Evolutionary conservation across 2,329 filamentous ascomycete genomes (phyloP).

Genomic region (Aciculosporium take): DNA sequence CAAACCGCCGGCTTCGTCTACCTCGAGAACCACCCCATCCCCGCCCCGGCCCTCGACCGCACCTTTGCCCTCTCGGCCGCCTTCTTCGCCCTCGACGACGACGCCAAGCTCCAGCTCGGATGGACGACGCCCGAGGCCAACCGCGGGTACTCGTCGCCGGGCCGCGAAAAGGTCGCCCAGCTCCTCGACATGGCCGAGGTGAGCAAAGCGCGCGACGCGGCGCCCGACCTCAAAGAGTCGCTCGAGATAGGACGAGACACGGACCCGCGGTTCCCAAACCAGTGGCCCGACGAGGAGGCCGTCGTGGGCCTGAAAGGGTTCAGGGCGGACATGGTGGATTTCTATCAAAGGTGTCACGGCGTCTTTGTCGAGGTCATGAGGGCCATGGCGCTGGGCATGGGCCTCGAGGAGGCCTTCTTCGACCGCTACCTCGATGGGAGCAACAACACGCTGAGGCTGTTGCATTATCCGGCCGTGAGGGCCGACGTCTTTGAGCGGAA

Average conservation of each 20-base stretch:
- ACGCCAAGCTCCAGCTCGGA: slow-evolving; percentile 48
- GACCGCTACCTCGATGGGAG: slow-evolving; percentile 56
- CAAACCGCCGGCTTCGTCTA: slow-evolving; percentile 83
- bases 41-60: slow-evolving; percentile 38
- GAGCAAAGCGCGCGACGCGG: slow-evolving; percentile 39
- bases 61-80: slow-evolving; percentile 54
- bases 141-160: slow-evolving; percentile 56
- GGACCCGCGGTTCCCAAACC: slow-evolving; percentile 52
- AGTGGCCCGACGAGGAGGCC: slow-evolving; percentile 49
- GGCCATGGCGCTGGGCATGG: slow-evolving; percentile 72
- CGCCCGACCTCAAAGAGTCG: slow-evolving; percentile 52
- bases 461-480: slow-evolving; percentile 61
- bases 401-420: slow-evolving; percentile 57
- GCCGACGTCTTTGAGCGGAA: slow-evolving; percentile 52
- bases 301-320: slow-evolving; percentile 38
- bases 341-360: slow-evolving; percentile 59
- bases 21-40: slow-evolving; percentile 64
- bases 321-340: slow-evolving; percentile 56
- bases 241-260: slow-evolving; percentile 50
- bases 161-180: slow-evolving; percentile 56
- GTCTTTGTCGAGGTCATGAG: slow-evolving; percentile 71
- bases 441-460: slow-evolving; percentile 56
- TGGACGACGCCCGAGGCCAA: slow-evolving; percentile 64
- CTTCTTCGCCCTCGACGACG: slow-evolving; percentile 53
- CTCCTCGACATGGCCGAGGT: slow-evolving; percentile 41